Conservation (phyloP, 768 basidiomycete species). For the Rhizopogon salebrosus region DNA sequence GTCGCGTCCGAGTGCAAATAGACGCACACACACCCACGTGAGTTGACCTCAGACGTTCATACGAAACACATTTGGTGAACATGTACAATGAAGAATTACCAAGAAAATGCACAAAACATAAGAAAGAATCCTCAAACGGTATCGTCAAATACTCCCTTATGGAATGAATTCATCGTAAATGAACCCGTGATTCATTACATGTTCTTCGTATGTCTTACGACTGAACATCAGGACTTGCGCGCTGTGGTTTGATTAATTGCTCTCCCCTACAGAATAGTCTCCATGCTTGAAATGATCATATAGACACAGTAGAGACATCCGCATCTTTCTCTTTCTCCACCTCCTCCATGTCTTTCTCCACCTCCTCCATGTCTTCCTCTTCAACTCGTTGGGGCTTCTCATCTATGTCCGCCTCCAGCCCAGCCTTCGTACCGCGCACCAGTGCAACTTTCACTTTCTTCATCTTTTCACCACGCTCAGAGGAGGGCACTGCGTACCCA, state of each 20-base stretch:
- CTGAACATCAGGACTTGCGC: no score
- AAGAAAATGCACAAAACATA: no score
- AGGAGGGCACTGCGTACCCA: conserved; percentile 39
- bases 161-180: no score
- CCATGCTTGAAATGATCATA: no score
- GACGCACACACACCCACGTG: conserved; percentile 21
- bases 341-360: background rate
- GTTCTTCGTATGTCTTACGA: no score
- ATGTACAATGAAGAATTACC: no score
- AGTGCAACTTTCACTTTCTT: conserved; percentile 27
- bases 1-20: conserved; percentile 11
- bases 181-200: no score
- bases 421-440: conserved; percentile 10
- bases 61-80: no score
- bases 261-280: no score
- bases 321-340: background rate
- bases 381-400: background rate
- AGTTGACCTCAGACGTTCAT: conserved; percentile 11
- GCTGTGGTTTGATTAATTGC: no score
- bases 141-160: no score
- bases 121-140: no score
- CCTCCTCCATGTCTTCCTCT: background rate
- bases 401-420: background rate
- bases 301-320: conserved; percentile 16
- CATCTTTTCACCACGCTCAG: conserved; percentile 36